Percentiles rank a stretch among this genome's conserved stretches.
Evolutionary conservation across 179 eudicot species (phyloP).

Genomic region (Beta lomatogona): DNA sequence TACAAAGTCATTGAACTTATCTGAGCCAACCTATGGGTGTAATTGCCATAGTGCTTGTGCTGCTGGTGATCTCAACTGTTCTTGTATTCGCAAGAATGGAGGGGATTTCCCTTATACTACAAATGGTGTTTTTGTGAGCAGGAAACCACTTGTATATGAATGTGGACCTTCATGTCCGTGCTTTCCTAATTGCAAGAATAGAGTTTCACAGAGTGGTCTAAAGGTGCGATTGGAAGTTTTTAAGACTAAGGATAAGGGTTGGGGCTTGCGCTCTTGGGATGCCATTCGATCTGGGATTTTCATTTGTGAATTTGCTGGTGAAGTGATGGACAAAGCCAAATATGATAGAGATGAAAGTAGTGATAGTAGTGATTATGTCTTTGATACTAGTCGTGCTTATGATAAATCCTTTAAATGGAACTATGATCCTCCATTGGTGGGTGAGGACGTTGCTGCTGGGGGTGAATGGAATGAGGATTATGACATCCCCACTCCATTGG

Average conservation of each 20-base stretch:
- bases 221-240: constrained; percentile 70
- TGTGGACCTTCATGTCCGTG: constrained; percentile 68
- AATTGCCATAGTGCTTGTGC: constrained; percentile 60
- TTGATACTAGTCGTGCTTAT: constrained; percentile 35
- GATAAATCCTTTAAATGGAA: constrained; percentile 40
- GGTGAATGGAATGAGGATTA: constrained; percentile 35
- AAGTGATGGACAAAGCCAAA: constrained; percentile 36
- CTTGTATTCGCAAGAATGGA: constrained; percentile 50
- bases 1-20: constrained; percentile 40
- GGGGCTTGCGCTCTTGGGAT: constrained; percentile 71
- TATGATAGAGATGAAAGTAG: constrained; percentile 40
- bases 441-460: constrained; percentile 32
- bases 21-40: constrained; percentile 49
- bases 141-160: constrained; percentile 54
- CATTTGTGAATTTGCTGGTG: constrained; percentile 71
- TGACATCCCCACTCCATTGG: constrained; percentile 54
- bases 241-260: constrained; percentile 52
- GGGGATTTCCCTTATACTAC: constrained; percentile 50
- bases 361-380: constrained; percentile 41
- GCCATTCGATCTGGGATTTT: constrained; percentile 69
- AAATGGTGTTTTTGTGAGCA: constrained; percentile 50
- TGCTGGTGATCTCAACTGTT: constrained; percentile 61
- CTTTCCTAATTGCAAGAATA: constrained; percentile 60
- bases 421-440: constrained; percentile 39
- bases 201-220: constrained; percentile 60